Base-by-base conservation (phyloP, 106 monocot species). In the Xerophyta viscosa region DNA sequence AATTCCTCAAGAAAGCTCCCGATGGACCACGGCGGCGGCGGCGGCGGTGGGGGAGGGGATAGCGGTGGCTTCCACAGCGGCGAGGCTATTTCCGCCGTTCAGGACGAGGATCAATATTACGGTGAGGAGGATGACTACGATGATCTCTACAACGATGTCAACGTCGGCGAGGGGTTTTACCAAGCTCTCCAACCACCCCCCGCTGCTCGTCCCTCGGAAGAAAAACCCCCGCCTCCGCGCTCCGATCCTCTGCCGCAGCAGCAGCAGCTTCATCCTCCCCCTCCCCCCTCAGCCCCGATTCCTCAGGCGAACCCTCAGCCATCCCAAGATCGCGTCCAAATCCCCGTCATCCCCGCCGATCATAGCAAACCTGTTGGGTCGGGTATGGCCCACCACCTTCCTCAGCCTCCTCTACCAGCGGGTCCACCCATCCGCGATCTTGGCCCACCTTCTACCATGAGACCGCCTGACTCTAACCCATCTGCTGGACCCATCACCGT, bases 131-230 rank as follows among this genome's bases (percentile, higher is more conserved):
- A 92, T 31, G 87, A 87, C 61, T 87, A 67, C 45, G 92, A 92
- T 49, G 92, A 92, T 57, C 83, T 92, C 44, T 92, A 92, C 73
- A 87, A 83, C 71, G 87, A 92, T 62, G 83, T 87, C 71, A 92
- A 87, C 67, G 83, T 83, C 30, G 83, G 92, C 13, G 87, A 92
- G 24, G 72, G 73, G 44, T 87, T 83, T 66, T 65, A 56, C 68
- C 70, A 73, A 31, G 39, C 56, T 18, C 41, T 67, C 30, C 65
- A 28, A 52, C n/a, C n/a, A n/a, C n/a, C n/a, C n/a, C n/a, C n/a
- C n/a, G n/a, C n/a, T n/a, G n/a, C n/a, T n/a, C n/a, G n/a, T n/a
- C n/a, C n/a, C n/a, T n/a, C n/a, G n/a, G n/a, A n/a, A n/a, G n/a
- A n/a, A n/a, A n/a, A n/a, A 39, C 39, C 39, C 15, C 6, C 39